Percentiles rank a stretch among this genome's conserved stretches.
Evolutionary conservation across 192 early-diverging fungal species (phyloP).

Genomic region (Paraglomus brasilianum): DNA sequence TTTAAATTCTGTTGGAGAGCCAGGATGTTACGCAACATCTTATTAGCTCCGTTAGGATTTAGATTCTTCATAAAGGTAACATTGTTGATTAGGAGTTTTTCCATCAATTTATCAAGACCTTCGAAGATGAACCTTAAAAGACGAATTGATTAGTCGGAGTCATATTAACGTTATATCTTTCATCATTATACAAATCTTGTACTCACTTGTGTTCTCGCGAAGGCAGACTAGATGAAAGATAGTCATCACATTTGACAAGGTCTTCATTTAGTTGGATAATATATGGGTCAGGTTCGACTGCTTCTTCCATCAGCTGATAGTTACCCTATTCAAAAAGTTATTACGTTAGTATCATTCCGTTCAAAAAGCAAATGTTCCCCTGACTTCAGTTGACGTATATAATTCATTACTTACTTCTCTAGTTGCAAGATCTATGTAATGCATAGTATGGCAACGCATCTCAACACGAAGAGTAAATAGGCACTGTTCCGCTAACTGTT

Average conservation of each 20-base stretch:
- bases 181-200: conserved; percentile 30
- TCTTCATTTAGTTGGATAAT: conserved; percentile 81
- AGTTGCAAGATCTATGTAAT: conserved; percentile 85
- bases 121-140: conserved; percentile 72
- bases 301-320: conserved; percentile 74
- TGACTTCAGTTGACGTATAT: conserved; percentile 83
- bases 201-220: conserved; percentile 60
- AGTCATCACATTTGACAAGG: conserved; percentile 73
- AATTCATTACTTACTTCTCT: conserved; percentile 84
- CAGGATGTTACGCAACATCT: conserved; percentile 80
- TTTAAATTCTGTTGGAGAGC: conserved; percentile 87
- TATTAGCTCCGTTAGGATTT: conserved; percentile 67
- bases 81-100: conserved; percentile 66
- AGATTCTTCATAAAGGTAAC: conserved; percentile 64
- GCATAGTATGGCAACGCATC: conserved; percentile 82
- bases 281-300: conserved; percentile 85
- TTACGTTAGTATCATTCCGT: not conserved
- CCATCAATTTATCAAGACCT: conserved; percentile 74
- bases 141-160: not conserved
- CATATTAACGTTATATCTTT: not conserved
- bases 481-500: conserved; percentile 73
- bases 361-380: conserved; percentile 38
- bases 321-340: conserved; percentile 55
- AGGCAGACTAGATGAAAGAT: conserved; percentile 61
- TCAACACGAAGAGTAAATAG: conserved; percentile 83